phyloP scores from a whole-genome alignment of 1,139 yeast species.

The Yamadazyma pseudoaaseri region DNA sequence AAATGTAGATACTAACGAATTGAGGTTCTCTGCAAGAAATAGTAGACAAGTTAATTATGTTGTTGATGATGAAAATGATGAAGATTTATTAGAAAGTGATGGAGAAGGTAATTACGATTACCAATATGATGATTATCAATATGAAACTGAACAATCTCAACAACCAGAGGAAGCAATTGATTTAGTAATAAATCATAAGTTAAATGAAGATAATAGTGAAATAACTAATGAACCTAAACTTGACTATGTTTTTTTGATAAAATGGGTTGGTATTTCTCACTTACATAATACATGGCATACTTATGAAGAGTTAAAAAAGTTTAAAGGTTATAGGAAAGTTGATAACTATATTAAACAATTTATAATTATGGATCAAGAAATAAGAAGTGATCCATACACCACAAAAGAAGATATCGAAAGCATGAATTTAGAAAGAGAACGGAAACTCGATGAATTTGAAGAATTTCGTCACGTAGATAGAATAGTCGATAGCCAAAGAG shows the following conservation, averaged over 20 bases:
- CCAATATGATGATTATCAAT: slow-evolving; percentile 35
- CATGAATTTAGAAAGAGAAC: slow-evolving; percentile 87
- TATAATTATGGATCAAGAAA: slow-evolving; percentile 69
- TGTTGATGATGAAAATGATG: slow-evolving; percentile 70
- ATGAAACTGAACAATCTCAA: slow-evolving; percentile 25
- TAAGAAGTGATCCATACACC: slow-evolving; percentile 74
- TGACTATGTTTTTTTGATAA: slow-evolving; percentile 65
- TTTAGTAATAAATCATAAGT: slow-evolving; percentile 53
- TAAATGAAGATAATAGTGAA: slow-evolving; percentile 34
- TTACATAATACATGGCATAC: slow-evolving; percentile 95
- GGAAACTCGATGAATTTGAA: slow-evolving; percentile 77
- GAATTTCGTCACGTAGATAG: slow-evolving; percentile 88
- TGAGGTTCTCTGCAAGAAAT: slow-evolving; percentile 79
- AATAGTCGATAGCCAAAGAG: slow-evolving; percentile 82
- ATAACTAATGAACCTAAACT: slow-evolving; percentile 53
- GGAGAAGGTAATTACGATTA: slow-evolving; percentile 36
- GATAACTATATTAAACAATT: slow-evolving; percentile 87
- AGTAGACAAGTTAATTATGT: slow-evolving; percentile 70
- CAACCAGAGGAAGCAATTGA: slow-evolving; percentile 45
- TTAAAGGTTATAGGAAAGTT: slow-evolving; percentile 77
- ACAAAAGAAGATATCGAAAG: slow-evolving; percentile 90
- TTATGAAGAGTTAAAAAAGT: slow-evolving; percentile 53
- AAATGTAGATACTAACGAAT: slow-evolving; percentile 28
- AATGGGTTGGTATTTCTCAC: slow-evolving; percentile 89
- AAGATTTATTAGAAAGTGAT: slow-evolving; percentile 56